Evolutionary conservation across 768 basidiomycete genomes (phyloP).

Genomic region (Rossbeevera mucosa): DNA sequence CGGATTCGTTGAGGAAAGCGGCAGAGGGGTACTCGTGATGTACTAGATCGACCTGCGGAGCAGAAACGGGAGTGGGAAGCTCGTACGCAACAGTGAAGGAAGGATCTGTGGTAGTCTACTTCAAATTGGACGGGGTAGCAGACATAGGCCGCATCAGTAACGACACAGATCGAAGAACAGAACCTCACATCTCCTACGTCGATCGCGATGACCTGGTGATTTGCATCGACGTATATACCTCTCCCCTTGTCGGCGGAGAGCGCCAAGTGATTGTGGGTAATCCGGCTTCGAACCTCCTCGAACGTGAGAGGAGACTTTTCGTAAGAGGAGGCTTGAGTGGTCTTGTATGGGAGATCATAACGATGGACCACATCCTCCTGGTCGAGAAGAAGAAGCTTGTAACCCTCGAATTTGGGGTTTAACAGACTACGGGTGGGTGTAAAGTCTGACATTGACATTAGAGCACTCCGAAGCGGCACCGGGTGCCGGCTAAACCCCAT

Average conservation of each 20-base stretch:
- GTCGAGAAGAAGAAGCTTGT: slow-evolving; percentile 61
- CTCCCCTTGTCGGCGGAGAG: slow-evolving; percentile 41
- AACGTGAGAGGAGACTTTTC: slow-evolving; percentile 62
- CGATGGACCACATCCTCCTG: slow-evolving; percentile 55
- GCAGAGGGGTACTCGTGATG: slow-evolving; percentile 76
- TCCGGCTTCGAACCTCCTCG: slow-evolving; percentile 78
- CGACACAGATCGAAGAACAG: neutral
- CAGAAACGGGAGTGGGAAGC: slow-evolving; percentile 50
- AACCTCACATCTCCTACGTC: slow-evolving; percentile 53
- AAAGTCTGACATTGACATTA: slow-evolving; percentile 37
- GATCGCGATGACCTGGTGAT: slow-evolving; percentile 57
- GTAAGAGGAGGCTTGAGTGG: slow-evolving; percentile 52
- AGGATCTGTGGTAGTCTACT: slow-evolving; percentile 50
- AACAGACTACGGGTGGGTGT: slow-evolving; percentile 49
- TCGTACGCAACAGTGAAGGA: slow-evolving; percentile 55
- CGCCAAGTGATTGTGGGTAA: slow-evolving; percentile 77
- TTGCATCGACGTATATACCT: slow-evolving; percentile 65
- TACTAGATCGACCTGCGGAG: slow-evolving; percentile 34
- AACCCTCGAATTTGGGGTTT: slow-evolving; percentile 84
- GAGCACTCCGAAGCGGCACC: neutral
- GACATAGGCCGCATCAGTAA: slow-evolving; percentile 5
- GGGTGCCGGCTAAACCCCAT: neutral
- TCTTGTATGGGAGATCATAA: slow-evolving; percentile 43
- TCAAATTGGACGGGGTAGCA: slow-evolving; percentile 12
- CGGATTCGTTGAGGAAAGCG: slow-evolving; percentile 46